Evolutionary conservation across 257 asterid species (phyloP), one percentile per base, ranked within the genome.

Genomic region (Lycium barbarum): DNA sequence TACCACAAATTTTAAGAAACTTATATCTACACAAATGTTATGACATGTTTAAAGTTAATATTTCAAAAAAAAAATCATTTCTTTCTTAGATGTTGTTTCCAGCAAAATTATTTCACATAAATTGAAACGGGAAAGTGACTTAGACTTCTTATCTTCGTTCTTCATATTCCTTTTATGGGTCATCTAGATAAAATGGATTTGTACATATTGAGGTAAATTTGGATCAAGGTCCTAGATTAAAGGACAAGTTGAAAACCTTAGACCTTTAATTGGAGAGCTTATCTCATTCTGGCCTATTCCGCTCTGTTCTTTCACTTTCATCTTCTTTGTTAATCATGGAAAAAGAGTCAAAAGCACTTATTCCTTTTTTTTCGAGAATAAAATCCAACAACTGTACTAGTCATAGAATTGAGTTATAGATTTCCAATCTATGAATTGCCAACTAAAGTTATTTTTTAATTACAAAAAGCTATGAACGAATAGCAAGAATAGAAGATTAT

Each of bases 341-440:
- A 49, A 20, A 74, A 51, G 15, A 22, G 81, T 74, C 7, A 74
- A 49, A 22, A 74, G 62, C 62, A 49, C 61, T 40, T 40, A 40
- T 2, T 40, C 5, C 17, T 22, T 59, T 49, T 74, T 74, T 74
- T 22, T 22, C 45, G 35, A 74, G 62, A 74, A 74, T 74, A 74
- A 74, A 74, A 49, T 74, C 81, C 62, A 74, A 49, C 3, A 47
- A 49, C 45, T 74, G 81, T 74, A 51, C 62, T 74, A 49, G 4
- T 51, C 63, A 74, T 40, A 51, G 5, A 11, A 74, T 49, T 74
- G 62, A 74, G 81, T 68, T 9, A 20, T 73, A 10, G 12, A 73
- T 73, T 74, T 26, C 81, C 45, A 67, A 67, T 40, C 3, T 40
- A 3, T 40, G 45, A 40, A 40, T 40, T 40, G 45, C 45, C 45